Base-by-base conservation (phyloP, 176 grass and related monocot genomes). In the Oryza brachyantha region DNA sequence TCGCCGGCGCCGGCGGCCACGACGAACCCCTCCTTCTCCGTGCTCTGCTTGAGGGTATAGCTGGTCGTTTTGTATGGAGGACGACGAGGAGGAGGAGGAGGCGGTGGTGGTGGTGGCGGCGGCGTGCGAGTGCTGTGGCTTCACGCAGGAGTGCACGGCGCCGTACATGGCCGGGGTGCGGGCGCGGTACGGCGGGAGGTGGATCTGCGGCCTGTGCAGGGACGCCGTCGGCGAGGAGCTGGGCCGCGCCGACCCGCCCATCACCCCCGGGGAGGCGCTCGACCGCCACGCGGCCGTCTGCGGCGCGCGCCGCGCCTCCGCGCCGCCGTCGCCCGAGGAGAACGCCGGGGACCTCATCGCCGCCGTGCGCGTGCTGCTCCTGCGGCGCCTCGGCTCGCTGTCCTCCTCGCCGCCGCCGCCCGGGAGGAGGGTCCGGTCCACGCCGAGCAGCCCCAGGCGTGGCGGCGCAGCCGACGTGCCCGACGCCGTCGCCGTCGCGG, bases 121-220 rank as follows among this genome's bases (percentile, higher is more conserved):
- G 32, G 83, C 72, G 27, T 93, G 91, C 85, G 92, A 94, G 72
- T 94, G 88, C 66, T 94, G 92, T 62, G 85, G 86, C 10, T 87
- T 94, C 88, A 85, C 84, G 42, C 86, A 94, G 76, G 88, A 94
- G 83, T 94, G 88, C 80, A 94, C 92, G 66, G 79, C 86, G 37
- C 61, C 78, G 74, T 94, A 94, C 67, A 82, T 88, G 31, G 83
- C 75, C 1, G 25, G 19, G 8, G 89, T 94, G 74, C 85, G 92
- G 1, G 85, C 78, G 50, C 81, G 83, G 52, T 86, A 86, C 71
- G 80, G 75, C 5, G 88, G 86, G 7, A 66, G 62, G 58, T 94
- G 92, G 92, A 87, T 94, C 64, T 94, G 92, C 39, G 92, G 92
- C 32, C 83, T 94, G 1, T 94, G 88, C 39, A 83, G 88, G 0